Conservation (phyloP, 352 stramenopile species). For the Phytophthora agathidicida region DNA sequence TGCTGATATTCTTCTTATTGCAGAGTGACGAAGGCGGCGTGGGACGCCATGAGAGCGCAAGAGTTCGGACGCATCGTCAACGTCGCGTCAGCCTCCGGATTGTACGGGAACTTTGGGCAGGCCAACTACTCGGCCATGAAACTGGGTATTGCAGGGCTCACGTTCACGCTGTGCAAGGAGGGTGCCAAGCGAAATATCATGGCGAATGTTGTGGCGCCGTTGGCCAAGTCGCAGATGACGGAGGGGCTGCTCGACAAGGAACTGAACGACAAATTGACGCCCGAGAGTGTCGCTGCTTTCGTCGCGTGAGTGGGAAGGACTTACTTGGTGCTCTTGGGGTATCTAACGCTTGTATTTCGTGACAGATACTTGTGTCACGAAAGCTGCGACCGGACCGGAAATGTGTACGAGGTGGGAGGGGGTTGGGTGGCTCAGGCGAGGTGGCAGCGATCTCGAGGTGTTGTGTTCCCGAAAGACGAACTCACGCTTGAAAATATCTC, state of each 20-base stretch:
- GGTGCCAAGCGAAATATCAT: slow-evolving; percentile 76
- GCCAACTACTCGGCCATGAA: slow-evolving; percentile 92
- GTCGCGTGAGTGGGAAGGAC: slow-evolving; percentile 73
- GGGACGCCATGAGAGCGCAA: slow-evolving; percentile 79
- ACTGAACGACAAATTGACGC: slow-evolving; percentile 71
- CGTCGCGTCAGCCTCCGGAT: slow-evolving; percentile 75
- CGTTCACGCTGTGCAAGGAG: slow-evolving; percentile 89
- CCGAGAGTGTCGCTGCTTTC: slow-evolving; percentile 81
- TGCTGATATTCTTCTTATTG: neutral
- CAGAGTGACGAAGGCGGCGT: slow-evolving; percentile 79
- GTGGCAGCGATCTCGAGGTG: slow-evolving; percentile 75
- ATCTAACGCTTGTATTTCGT: too few relatives aligned
- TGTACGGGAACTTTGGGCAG: slow-evolving; percentile 92
- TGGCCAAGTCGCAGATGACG: slow-evolving; percentile 88
- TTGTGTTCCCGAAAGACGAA: slow-evolving; percentile 53
- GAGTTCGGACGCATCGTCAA: slow-evolving; percentile 89
- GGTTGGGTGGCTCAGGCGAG: slow-evolving; percentile 80
- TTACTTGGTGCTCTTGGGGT: too few relatives aligned
- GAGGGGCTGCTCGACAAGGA: slow-evolving; percentile 70
- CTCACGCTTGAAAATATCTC: slow-evolving; percentile 60
- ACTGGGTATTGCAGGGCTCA: slow-evolving; percentile 93
- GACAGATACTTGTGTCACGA: slow-evolving; percentile 83
- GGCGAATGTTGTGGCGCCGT: slow-evolving; percentile 82
- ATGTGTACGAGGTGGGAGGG: slow-evolving; percentile 85
- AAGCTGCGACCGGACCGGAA: slow-evolving; percentile 66